Evolutionary conservation across 139 green algal species (phyloP).

Genomic region (Haematococcus sp.): DNA sequence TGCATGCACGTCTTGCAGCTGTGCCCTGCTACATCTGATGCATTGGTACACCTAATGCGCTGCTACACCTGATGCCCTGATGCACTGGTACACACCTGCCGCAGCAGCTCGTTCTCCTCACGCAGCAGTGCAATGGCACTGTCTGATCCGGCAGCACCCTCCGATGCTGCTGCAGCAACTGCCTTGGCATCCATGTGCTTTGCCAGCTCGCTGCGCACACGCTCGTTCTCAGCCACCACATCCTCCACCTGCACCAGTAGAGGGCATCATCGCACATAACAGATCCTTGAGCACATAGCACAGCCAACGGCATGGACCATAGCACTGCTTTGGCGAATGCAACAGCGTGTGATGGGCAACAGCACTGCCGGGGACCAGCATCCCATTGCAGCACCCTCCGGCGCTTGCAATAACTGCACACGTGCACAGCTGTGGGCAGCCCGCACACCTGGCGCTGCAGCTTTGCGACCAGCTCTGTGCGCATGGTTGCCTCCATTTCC

Average conservation of each 20-base stretch:
- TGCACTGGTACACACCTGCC: slow-evolving; percentile 31
- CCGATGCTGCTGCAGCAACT: slow-evolving; percentile 1
- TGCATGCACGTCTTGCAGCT: neutral
- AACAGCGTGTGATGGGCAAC: neutral
- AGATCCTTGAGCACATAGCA: too few relatives aligned
- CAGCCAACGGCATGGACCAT: too few relatives aligned
- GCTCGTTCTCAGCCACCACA: slow-evolving; percentile 54
- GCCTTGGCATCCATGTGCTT: slow-evolving; percentile 13
- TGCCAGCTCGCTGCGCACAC: slow-evolving; percentile 20
- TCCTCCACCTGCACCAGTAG: slow-evolving; percentile 34
- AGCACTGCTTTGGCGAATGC: too few relatives aligned
- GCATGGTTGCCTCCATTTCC: slow-evolving; percentile 24
- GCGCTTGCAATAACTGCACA: neutral
- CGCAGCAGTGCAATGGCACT: slow-evolving; percentile 8
- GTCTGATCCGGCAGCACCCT: neutral
- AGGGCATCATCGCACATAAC: neutral
- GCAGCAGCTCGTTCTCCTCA: slow-evolving; percentile 41
- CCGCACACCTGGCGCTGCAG: slow-evolving; percentile 26
- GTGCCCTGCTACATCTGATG: too few relatives aligned
- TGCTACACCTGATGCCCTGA: too few relatives aligned
- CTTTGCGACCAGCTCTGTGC: slow-evolving; percentile 8
- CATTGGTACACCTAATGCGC: too few relatives aligned
- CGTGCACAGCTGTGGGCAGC: neutral
- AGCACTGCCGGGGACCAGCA: neutral
- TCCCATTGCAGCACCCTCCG: neutral